Base-by-base conservation (phyloP, 257 asterid genomes). In the Petrea volubilis region DNA sequence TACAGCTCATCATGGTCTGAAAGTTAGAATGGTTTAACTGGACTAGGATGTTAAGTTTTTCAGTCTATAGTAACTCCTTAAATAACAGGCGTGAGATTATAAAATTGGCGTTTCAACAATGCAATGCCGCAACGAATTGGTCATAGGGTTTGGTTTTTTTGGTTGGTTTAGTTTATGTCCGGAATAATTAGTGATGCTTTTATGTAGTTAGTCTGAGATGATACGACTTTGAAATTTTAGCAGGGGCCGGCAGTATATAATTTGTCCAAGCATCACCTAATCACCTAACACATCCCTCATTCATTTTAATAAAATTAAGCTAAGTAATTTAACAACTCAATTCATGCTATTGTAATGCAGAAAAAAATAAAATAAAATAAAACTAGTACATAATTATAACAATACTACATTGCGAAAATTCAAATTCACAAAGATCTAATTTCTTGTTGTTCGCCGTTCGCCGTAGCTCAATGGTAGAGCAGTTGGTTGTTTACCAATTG, bases 141-240 rank as follows among this genome's bases (percentile, higher is more conserved):
- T 14, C 24, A 6, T 29, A 21, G 33, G 24, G 25, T 34, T 12
- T 23, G 9, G 9, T 34, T 34, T 34, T 10, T 6, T 34, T 4
- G 40, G 5, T 34, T n/a, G n/a, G n/a, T n/a, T n/a, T n/a, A n/a
- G n/a, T n/a, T n/a, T n/a, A n/a, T n/a, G n/a, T n/a, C n/a, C n/a
- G n/a, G n/a, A 10, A 34, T 34, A 34, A 34, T 34, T 34, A 34
- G 53, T 60, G 6, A 20, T 23, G 5, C 14, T 38, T 1, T 50
- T 20, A 21, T 49, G 20, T 20, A 9, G 0, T 60, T 21, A 11
- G 28, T 14, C 73, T 8, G 27, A 31, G 72, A 51, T 20, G 51
- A 67, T 12, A 14, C 7, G 24, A 31, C 78, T 74, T 74, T 23
- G 78, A 57, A 65, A 29, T 74, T 66, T 25, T 74, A 44, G 56